Conservation (phyloP, 345 rosid genomes). For the Gossypium raimondii region DNA sequence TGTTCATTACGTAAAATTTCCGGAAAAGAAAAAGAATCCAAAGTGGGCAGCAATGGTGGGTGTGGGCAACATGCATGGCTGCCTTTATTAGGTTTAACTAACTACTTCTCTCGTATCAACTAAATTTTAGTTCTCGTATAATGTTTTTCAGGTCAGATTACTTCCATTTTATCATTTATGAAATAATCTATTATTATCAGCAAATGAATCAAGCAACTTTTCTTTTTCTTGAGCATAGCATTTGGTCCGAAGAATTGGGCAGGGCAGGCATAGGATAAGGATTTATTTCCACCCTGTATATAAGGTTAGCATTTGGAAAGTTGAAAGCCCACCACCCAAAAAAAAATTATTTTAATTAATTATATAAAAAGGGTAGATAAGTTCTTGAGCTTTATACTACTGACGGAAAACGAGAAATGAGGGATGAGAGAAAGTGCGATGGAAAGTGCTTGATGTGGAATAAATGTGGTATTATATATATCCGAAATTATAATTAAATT, state of each 20-base stretch:
- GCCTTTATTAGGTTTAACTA: not conserved
- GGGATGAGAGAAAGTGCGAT: not conserved
- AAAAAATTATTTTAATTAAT: not conserved
- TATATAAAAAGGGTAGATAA: not conserved
- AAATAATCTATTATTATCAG: not conserved
- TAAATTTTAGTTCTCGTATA: not conserved
- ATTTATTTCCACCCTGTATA: not conserved
- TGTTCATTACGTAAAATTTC: not conserved
- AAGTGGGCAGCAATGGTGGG: not conserved
- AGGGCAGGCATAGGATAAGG: constrained; percentile 9
- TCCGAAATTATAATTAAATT: not conserved
- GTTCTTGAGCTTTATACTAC: not conserved
- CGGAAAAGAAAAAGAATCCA: not conserved
- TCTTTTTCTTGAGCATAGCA: too few relatives aligned
- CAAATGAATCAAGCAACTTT: not conserved
- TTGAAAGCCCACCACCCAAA: constrained; percentile 6
- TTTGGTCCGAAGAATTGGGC: not conserved
- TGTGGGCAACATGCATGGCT: not conserved
- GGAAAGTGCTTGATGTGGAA: constrained; percentile 4
- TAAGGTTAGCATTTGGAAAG: not conserved
- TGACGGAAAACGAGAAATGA: not conserved
- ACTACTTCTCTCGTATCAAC: not conserved
- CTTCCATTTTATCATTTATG: not conserved
- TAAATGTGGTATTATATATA: not conserved
- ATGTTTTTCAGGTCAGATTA: not conserved